A percentile compares a stretch with the other conserved stretches of the same genome.
These are phyloP conservation scores for Thalassiosira allenii DNA, from an alignment of 352 stramenopile genomes.

Conservation along the genomic window DNA sequence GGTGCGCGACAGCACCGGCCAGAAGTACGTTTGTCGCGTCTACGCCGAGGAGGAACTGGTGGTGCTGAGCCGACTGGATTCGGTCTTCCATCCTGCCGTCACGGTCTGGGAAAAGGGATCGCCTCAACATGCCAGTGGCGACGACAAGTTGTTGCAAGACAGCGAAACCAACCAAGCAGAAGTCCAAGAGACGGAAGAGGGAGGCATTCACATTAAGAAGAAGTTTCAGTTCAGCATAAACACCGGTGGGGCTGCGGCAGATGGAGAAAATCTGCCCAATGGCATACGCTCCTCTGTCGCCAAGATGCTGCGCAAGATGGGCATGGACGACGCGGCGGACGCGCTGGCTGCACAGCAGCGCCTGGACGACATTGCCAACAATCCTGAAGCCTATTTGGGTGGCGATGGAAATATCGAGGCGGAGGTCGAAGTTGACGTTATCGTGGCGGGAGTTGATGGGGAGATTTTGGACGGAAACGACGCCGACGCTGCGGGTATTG, in stretches of 20 bases:
- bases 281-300: slow-evolving; percentile 18
- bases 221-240: slow-evolving; percentile 27
- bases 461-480: background rate
- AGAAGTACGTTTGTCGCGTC: slow-evolving; percentile 68
- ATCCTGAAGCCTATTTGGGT: slow-evolving; percentile 1
- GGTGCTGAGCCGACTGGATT: slow-evolving; percentile 61
- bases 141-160: background rate
- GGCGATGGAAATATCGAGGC: background rate
- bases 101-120: slow-evolving; percentile 17
- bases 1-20: slow-evolving; percentile 66
- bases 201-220: background rate
- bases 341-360: background rate
- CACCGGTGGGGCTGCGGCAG: background rate
- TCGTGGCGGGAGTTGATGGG: background rate
- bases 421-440: background rate
- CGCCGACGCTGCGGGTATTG: slow-evolving; percentile 9
- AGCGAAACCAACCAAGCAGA: background rate
- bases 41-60: slow-evolving; percentile 82
- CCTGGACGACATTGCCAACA: background rate
- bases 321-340: slow-evolving; percentile 29
- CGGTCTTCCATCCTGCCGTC: slow-evolving; percentile 69
- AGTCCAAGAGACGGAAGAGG: background rate
- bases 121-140: background rate
- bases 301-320: slow-evolving; percentile 41
- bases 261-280: background rate